These are phyloP conservation scores for Penicillium longicatenatum DNA, from an alignment of 495 filamentous ascomycete species.

Conservation along the genomic window DNA sequence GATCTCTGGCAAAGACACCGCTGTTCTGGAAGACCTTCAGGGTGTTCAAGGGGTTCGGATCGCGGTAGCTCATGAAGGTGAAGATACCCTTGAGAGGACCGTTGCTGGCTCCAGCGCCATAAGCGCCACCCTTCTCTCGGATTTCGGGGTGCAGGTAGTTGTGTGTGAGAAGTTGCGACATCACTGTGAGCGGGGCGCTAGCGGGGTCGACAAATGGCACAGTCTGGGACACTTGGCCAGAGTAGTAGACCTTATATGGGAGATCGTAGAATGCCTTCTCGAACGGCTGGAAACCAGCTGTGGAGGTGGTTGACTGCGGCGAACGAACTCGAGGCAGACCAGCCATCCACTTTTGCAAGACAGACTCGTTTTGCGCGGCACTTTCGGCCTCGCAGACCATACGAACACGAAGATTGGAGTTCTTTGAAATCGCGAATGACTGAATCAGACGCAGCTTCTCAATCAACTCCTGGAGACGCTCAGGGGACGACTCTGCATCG, in stretches of 20 bases:
- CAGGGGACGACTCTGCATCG: conserved; percentile 54
- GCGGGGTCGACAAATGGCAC: conserved; percentile 78
- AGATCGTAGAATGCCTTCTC: conserved; percentile 87
- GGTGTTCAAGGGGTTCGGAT: conserved; percentile 92
- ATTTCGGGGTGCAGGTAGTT: conserved; percentile 97
- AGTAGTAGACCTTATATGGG: conserved; percentile 96
- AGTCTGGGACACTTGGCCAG: conserved; percentile 76
- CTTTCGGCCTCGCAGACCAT: conserved; percentile 81
- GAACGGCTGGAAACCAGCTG: conserved; percentile 37
- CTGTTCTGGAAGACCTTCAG: conserved; percentile 82
- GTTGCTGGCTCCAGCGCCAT: conserved; percentile 88
- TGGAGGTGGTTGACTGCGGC: conserved; percentile 33
- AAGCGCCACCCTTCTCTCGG: conserved; percentile 95
- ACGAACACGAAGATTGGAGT: conserved; percentile 68
- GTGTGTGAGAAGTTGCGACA: conserved; percentile 93
- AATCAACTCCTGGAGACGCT: conserved; percentile 73
- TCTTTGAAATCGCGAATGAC: conserved; percentile 63
- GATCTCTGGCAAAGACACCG: conserved; percentile 81
- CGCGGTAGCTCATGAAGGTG: conserved; percentile 93
- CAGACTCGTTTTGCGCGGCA: conserved; percentile 65
- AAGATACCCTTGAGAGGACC: conserved; percentile 80
- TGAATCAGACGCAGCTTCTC: conserved; percentile 87
- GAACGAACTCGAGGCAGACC: conserved; percentile 51
- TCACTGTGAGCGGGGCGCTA: conserved; percentile 78
- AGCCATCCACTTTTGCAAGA: conserved; percentile 70